These are phyloP conservation scores for Ganoderma resinaceum DNA, from an alignment of 1,284 basidiomycete species.

Conservation along the genomic window DNA sequence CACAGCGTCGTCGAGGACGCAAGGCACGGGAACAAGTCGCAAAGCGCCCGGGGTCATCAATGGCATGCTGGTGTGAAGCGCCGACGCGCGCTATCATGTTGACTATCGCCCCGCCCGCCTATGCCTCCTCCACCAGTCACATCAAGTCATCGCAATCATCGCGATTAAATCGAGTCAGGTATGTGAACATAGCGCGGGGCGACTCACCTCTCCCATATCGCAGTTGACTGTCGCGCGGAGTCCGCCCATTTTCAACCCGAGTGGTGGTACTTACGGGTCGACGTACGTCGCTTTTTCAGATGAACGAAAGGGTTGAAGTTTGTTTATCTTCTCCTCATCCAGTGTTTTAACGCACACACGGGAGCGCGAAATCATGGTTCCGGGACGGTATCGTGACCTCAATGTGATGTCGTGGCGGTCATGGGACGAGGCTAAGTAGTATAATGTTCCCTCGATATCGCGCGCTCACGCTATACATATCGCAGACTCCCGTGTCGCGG, in stretches of 20 bases:
- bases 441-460: not conserved
- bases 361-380: not conserved
- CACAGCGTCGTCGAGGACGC: no score
- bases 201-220: conserved; percentile 65
- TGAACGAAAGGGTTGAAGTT: no score
- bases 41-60: not conserved
- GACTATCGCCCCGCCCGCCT: not conserved
- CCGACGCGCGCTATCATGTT: not conserved
- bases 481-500: no score
- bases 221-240: conserved; percentile 62
- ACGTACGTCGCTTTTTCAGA: no score
- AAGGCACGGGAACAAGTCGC: not conserved
- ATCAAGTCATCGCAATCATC: not conserved
- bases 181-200: not conserved
- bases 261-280: no score
- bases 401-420: not conserved
- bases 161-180: not conserved
- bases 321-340: not conserved
- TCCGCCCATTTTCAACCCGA: conserved; percentile 12
- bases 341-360: not conserved
- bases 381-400: not conserved
- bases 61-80: no score
- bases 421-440: not conserved
- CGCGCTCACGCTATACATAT: not conserved
- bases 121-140: not conserved